phyloP scores from a whole-genome alignment of 768 basidiomycete genomes.

The Phanerodontia chrysosporium region DNA sequence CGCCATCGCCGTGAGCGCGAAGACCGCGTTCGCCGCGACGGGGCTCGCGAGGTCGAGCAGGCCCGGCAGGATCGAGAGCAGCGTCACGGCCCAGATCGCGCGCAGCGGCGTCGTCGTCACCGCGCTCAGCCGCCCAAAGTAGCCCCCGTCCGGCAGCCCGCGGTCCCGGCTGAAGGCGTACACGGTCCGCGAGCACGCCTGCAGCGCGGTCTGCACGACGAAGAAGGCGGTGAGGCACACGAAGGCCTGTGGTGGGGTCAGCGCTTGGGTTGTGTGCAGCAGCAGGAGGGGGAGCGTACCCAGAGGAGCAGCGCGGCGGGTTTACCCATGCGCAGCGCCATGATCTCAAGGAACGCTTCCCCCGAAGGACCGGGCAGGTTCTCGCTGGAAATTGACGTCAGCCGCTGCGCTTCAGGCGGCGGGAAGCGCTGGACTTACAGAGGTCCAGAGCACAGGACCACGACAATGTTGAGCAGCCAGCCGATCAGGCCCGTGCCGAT shows the following conservation, averaged over 20 bases:
- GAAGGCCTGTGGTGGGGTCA: conserved; percentile 39
- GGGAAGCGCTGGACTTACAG: conserved; percentile 40
- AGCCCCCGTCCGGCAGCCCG: conserved; percentile 73
- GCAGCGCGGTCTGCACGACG: conserved; percentile 74
- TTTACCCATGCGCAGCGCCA: conserved; percentile 71
- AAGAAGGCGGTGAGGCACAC: conserved; percentile 87
- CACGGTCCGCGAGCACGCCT: conserved; percentile 76
- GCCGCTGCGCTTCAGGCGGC: no score
- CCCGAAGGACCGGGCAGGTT: conserved; percentile 67
- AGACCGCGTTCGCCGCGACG: conserved; percentile 75
- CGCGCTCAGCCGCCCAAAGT: conserved; percentile 64
- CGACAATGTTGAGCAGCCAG: conserved; percentile 84
- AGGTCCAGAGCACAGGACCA: conserved; percentile 80
- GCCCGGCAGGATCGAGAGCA: conserved; percentile 64
- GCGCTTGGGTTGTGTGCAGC: neutral
- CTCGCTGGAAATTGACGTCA: no score
- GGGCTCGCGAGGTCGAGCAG: conserved; percentile 74
- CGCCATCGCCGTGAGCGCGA: conserved; percentile 76
- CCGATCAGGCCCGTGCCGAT: conserved; percentile 75
- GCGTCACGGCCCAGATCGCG: conserved; percentile 70
- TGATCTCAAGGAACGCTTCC: conserved; percentile 76
- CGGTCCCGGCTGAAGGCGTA: conserved; percentile 83
- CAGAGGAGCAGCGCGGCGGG: conserved; percentile 74
- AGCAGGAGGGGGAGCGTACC: conserved; percentile 34
- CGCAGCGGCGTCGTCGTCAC: conserved; percentile 71